These are phyloP conservation scores for Coemansia sp. DNA, from an alignment of 192 early-diverging fungal genomes.

Conservation along the genomic window DNA sequence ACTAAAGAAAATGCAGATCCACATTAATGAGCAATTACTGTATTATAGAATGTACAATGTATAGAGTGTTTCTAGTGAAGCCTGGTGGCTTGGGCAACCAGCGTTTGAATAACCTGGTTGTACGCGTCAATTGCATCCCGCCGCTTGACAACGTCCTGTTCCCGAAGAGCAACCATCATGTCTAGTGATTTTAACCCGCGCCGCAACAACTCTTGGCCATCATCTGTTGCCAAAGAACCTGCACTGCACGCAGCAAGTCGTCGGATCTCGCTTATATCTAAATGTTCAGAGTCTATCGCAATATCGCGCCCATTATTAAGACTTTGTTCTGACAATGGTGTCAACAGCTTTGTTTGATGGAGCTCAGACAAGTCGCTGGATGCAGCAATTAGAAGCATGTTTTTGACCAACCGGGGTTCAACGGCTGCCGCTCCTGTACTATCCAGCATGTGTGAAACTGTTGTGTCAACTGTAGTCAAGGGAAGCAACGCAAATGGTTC, in stretches of 20 bases:
- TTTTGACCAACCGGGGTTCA: conserved; percentile 37
- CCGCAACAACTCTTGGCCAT: neutral
- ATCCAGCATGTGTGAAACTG: too few relatives aligned
- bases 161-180: conserved; percentile 12
- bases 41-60: too few relatives aligned
- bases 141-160: conserved; percentile 24
- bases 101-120: conserved; percentile 49
- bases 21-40: too few relatives aligned
- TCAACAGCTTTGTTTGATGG: too few relatives aligned
- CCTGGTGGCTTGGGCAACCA: conserved; percentile 40
- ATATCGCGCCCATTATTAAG: too few relatives aligned
- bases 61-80: conserved; percentile 23
- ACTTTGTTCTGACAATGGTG: too few relatives aligned
- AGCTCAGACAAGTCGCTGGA: neutral
- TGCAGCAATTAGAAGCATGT: conserved; percentile 18
- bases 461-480: too few relatives aligned
- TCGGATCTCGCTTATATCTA: conserved; percentile 15
- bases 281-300: too few relatives aligned
- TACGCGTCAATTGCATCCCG: conserved; percentile 34
- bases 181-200: conserved; percentile 31
- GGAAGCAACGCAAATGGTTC: too few relatives aligned
- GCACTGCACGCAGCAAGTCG: conserved; percentile 11
- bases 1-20: too few relatives aligned
- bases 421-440: neutral
- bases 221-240: neutral